Evolutionary conservation across 202 grass and related monocot species (phyloP), one percentile per base, ranked within the genome.

Genomic region (Eragrostis tef): DNA sequence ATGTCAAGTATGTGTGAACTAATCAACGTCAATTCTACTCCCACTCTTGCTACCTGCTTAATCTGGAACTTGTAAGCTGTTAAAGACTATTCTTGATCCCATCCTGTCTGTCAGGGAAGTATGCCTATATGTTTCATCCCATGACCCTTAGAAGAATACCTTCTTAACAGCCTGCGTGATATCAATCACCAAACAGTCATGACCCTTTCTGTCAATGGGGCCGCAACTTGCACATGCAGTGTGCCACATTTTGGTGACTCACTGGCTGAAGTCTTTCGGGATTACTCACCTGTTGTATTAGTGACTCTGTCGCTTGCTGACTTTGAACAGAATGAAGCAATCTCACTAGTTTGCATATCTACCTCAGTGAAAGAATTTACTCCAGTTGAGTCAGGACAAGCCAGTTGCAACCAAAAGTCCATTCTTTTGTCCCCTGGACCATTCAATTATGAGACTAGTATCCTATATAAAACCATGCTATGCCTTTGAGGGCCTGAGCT

Each of bases 341-440:
- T 64, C 36, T 82, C 34, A 19, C 45, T 79, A 31, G 71, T 58
- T 71, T 62, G 20, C 63, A 58, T 83, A 90, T 83, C 52, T 56
- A 86, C 70, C 79, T 87, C 24, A 49, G 75, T 90, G 79, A 87
- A 84, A 84, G 88, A 87, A 90, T 90, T 87, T 90, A 84, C 88
- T 87, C 84, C 46, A n/a, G 70, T 81, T 75, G 84, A 90, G 75
- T 87, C 70, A 80, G 80, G 80, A 80, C 88, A 90, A 90, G 62
- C 39, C 88, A 90, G 54, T 87, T 86, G 86, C 87, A 83, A 86
- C 86, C 82, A 91, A 86, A 89, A 75, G 45, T 88, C 84, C 86
- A 79, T 85, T 89, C 89, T 85, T 86, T 81, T 91, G 83, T 85
- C 67, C 76, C 81, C 84, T 86, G 89, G 92, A 89, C 92, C 86